phyloP scores from a whole-genome alignment of 2,329 filamentous ascomycete genomes.

The Penicillium sp. region DNA sequence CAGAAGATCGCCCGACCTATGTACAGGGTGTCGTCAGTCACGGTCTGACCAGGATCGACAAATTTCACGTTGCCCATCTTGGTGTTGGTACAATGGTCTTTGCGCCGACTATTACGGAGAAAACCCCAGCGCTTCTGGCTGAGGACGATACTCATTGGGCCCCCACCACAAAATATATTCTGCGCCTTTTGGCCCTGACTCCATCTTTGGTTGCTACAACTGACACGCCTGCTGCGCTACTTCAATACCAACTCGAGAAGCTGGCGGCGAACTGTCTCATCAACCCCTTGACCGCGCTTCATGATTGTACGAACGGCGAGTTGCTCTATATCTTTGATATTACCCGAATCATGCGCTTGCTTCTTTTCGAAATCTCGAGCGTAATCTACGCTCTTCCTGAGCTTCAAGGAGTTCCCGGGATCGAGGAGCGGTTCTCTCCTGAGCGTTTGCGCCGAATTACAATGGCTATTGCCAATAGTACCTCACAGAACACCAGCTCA shows the following conservation, averaged over 20 bases:
- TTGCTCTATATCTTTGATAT: conserved; percentile 68
- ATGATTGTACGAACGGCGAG: conserved; percentile 73
- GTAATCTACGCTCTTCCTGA: conserved; percentile 77
- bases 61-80: conserved; percentile 58
- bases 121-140: conserved; percentile 14
- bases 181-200: conserved; percentile 63
- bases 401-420: conserved; percentile 60
- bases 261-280: conserved; percentile 74
- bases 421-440: conserved; percentile 60
- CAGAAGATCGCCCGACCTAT: conserved; percentile 68
- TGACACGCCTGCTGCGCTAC: conserved; percentile 61
- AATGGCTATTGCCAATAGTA: conserved; percentile 49
- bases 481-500: conserved; percentile 48
- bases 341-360: conserved; percentile 64
- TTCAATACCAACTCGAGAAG: conserved; percentile 74
- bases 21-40: conserved; percentile 69
- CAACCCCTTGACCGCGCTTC: conserved; percentile 76
- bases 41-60: conserved; percentile 50
- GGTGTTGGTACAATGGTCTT: conserved; percentile 61
- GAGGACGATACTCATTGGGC: conserved; percentile 33
- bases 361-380: conserved; percentile 71
- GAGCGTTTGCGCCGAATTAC: conserved; percentile 64
- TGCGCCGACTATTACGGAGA: conserved; percentile 47
- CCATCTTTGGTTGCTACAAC: conserved; percentile 62
- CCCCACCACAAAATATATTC: conserved; percentile 57